phyloP scores from a whole-genome alignment of 768 basidiomycete species.

The Phylloporus sp. region DNA sequence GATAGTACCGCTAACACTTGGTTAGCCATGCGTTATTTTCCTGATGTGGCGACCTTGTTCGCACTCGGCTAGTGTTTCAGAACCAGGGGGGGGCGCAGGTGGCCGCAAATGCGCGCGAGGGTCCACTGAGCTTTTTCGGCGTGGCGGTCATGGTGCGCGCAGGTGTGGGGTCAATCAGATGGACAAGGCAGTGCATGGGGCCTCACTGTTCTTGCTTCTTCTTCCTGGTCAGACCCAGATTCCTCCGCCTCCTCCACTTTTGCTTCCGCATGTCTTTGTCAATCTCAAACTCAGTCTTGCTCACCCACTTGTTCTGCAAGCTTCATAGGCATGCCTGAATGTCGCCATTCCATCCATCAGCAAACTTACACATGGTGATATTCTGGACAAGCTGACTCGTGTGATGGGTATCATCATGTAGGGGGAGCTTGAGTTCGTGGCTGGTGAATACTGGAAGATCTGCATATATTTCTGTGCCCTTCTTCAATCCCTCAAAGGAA shows the following conservation, averaged over 20 bases:
- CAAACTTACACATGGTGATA: slow-evolving; percentile 75
- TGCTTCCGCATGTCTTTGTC: slow-evolving; percentile 69
- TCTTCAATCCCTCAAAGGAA: too few species aligned
- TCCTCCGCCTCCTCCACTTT: slow-evolving; percentile 63
- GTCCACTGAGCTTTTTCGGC: slow-evolving; percentile 45
- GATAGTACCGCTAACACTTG: too few species aligned
- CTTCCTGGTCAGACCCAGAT: slow-evolving; percentile 32
- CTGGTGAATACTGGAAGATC: too few species aligned
- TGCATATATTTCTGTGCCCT: too few species aligned
- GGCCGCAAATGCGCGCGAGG: slow-evolving; percentile 41
- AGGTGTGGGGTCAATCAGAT: slow-evolving; percentile 19
- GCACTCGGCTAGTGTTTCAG: slow-evolving; percentile 34
- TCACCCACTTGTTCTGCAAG: slow-evolving; percentile 60
- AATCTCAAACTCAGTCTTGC: slow-evolving; percentile 50
- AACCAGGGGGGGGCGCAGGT: slow-evolving; percentile 39
- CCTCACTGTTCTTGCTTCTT: slow-evolving; percentile 48
- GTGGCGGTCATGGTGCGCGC: slow-evolving; percentile 48
- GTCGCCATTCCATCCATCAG: slow-evolving; percentile 72
- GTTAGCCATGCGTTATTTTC: too few species aligned
- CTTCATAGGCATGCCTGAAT: slow-evolving; percentile 68
- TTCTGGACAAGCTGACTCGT: slow-evolving; percentile 64
- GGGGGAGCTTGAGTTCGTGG: too few species aligned
- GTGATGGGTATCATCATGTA: too few species aligned
- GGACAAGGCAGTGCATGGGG: background rate
- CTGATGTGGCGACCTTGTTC: slow-evolving; percentile 31